A percentile compares a stretch with the other conserved stretches of the same genome.
phyloP scores from a whole-genome alignment of 441 rosid genomes.

The Erodium texanum region DNA sequence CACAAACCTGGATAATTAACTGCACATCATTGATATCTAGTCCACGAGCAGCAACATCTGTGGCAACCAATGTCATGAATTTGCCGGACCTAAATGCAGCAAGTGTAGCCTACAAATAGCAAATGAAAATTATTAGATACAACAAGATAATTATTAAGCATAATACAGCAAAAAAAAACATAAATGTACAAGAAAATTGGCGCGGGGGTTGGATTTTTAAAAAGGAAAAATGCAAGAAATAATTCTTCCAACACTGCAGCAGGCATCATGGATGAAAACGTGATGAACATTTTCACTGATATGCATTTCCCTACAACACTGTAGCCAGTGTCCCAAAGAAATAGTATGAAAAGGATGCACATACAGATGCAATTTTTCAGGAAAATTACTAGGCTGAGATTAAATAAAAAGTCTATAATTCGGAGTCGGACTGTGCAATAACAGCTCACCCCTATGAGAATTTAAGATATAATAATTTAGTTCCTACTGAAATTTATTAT shows the following conservation, averaged over 20 bases:
- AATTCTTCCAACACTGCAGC: background rate
- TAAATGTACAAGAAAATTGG: too few species aligned
- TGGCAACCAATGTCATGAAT: slow-evolving; percentile 81
- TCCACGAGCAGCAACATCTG: slow-evolving; percentile 95
- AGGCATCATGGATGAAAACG: background rate
- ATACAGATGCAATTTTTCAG: background rate
- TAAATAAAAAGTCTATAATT: background rate
- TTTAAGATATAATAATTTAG: background rate
- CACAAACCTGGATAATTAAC: slow-evolving; percentile 77
- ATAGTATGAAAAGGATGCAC: background rate
- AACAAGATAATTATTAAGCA: too few species aligned
- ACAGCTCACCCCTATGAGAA: background rate
- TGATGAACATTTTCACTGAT: background rate
- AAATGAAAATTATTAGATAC: background rate
- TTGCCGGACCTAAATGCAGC: slow-evolving; percentile 83
- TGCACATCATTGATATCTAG: slow-evolving; percentile 94
- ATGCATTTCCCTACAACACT: background rate
- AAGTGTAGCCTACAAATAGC: slow-evolving; percentile 57
- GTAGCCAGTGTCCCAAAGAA: background rate
- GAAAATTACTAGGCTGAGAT: background rate
- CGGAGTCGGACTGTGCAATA: background rate
- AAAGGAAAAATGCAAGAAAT: background rate
- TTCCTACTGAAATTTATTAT: too few species aligned
- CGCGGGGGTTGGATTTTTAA: too few species aligned
- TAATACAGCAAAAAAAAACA: too few species aligned